Conservation (phyloP, 2,329 filamentous ascomycete genomes). For the Hypoxylon sp. region DNA sequence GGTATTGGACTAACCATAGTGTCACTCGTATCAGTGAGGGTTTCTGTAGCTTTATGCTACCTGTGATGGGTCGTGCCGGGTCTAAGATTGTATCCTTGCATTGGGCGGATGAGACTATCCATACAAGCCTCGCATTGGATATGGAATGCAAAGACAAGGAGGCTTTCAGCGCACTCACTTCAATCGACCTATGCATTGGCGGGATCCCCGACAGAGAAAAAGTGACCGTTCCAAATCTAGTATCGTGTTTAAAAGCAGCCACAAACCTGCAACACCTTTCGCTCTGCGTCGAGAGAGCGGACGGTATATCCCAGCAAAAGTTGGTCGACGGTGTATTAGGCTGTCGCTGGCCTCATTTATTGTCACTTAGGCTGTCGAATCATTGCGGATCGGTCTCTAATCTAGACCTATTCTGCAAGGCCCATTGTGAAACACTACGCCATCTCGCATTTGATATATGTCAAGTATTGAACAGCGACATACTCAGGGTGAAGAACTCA, state of each 20-base stretch:
- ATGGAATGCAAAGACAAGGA: background rate
- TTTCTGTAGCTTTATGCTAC: background rate
- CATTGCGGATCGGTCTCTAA: too few relatives aligned
- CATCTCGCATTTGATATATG: background rate
- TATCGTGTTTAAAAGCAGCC: background rate
- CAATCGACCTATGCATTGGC: conserved; percentile 1
- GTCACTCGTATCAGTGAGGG: background rate
- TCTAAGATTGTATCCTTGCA: conserved; percentile 2
- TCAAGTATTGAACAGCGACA: background rate
- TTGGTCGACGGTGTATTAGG: background rate
- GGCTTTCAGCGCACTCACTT: background rate
- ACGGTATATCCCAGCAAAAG: background rate
- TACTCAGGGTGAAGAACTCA: background rate
- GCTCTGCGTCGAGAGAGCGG: conserved; percentile 6
- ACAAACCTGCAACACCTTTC: background rate
- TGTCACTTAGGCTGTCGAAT: background rate
- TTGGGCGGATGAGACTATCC: conserved; percentile 4
- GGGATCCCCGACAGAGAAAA: background rate
- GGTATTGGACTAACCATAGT: background rate
- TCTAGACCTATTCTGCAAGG: background rate
- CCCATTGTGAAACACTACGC: background rate
- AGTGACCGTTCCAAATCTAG: background rate
- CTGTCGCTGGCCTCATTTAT: background rate
- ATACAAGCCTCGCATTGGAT: background rate
- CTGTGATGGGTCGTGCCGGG: background rate